A percentile compares a stretch with the other conserved stretches of the same genome.
Conservation (phyloP, 495 filamentous ascomycete species). For the Trichoderma virens region DNA sequence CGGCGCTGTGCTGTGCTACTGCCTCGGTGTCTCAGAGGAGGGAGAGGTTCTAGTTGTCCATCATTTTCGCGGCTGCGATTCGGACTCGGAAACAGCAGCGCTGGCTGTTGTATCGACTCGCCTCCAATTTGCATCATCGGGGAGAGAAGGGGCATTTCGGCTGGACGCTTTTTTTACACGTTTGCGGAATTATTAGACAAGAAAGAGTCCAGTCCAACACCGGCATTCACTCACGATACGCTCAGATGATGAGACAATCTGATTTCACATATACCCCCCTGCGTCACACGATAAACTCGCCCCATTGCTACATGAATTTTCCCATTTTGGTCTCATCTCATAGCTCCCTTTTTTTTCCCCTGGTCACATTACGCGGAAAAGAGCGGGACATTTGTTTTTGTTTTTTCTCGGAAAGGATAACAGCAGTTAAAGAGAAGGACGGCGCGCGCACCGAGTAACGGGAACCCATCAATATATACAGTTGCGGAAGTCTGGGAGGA, state of each 20-base stretch:
- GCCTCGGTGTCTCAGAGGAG: no score
- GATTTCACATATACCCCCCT: constrained; percentile 1
- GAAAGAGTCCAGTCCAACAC: constrained; percentile 5
- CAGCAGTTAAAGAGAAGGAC: not conserved
- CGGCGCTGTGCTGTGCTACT: no score
- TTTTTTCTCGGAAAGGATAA: not conserved
- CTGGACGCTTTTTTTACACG: constrained; percentile 16
- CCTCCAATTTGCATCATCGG: no score
- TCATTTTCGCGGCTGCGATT: no score
- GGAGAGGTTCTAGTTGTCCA: no score
- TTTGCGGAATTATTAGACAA: constrained; percentile 15
- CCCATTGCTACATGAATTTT: not conserved
- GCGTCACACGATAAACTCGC: not conserved
- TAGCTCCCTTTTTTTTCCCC: not conserved
- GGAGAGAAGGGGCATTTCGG: not conserved
- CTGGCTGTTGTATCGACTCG: no score
- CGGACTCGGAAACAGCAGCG: no score
- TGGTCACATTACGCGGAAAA: not conserved
- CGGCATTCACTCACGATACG: not conserved
- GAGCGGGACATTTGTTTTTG: not conserved
- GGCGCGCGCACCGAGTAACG: not conserved
- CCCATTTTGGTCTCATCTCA: not conserved
- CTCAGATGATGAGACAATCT: not conserved
- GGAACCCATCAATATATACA: no score
- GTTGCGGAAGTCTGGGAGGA: no score